A percentile compares a stretch with the other conserved stretches of the same genome.
phyloP scores from a whole-genome alignment of 768 basidiomycete genomes.

The Calocybe cyanea region DNA sequence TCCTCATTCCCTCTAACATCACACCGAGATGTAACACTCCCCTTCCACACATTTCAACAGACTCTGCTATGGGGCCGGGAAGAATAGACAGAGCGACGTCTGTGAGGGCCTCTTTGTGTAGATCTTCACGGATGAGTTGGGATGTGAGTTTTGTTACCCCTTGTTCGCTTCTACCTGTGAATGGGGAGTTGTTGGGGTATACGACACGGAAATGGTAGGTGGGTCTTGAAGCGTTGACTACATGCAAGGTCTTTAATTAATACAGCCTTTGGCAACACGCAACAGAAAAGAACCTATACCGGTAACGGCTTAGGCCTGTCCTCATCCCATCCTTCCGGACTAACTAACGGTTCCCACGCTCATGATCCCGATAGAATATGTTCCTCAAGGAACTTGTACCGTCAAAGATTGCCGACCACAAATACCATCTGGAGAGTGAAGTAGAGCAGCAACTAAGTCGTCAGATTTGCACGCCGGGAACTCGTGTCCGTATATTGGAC shows the following conservation, averaged over 20 bases:
- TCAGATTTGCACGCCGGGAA: too few relatives aligned
- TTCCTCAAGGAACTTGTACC: too few relatives aligned
- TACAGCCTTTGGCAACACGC: too few relatives aligned
- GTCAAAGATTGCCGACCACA: too few relatives aligned
- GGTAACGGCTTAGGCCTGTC: constrained; percentile 37
- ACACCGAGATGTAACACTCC: constrained; percentile 51
- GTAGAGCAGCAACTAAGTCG: too few relatives aligned
- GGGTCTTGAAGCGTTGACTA: constrained; percentile 45
- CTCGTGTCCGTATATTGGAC: too few relatives aligned
- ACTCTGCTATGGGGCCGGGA: constrained; percentile 46
- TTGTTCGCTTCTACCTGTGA: constrained; percentile 39
- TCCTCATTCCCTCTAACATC: constrained; percentile 43
- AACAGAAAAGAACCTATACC: constrained; percentile 19
- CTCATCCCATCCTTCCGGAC: constrained; percentile 41
- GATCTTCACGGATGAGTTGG: constrained; percentile 43
- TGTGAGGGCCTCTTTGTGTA: constrained; percentile 46
- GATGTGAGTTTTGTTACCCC: constrained; percentile 48
- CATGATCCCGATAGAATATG: too few relatives aligned
- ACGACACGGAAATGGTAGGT: constrained; percentile 46
- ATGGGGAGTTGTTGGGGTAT: constrained; percentile 44
- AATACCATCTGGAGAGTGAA: too few relatives aligned
- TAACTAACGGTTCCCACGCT: too few relatives aligned
- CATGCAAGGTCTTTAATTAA: neutral
- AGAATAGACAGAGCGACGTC: constrained; percentile 46
- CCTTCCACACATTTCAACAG: constrained; percentile 44